Evolutionary conservation across 257 asterid genomes (phyloP), one percentile per base, ranked within the genome.

Genomic region (Lavandula angustifolia): DNA sequence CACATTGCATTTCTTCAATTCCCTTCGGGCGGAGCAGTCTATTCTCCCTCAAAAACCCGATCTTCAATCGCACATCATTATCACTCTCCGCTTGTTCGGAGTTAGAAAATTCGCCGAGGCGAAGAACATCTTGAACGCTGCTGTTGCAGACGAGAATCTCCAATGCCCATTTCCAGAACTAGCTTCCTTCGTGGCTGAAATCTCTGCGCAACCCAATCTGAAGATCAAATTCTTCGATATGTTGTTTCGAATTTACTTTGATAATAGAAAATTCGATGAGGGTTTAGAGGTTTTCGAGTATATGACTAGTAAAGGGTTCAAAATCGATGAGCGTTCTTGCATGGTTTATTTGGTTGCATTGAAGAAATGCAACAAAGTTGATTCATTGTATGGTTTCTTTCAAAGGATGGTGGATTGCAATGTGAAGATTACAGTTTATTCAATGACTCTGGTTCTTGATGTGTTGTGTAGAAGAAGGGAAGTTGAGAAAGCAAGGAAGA

Each of bases 271-370:
- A 61, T 73, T 80, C 17, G 76, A 71, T 3, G 83, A 70, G 79
- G 82, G 67, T 42, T 59, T 80, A 62, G 80, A 68, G 78, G 76
- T 80, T 49, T 83, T 83, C 48, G 81, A 76, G 64, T 69, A 76
- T 38, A 80, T 83, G 84, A 75, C 72, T 62, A 69, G 41, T 13
- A 81, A 68, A 60, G 90, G 81, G 62, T 65, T 81, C 41, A 79
- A 34, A 46, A 79, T 90, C 35, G 97, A 87, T 53, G 92, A 87
- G 48, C 86, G 89, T 46, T 81, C 99, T 72, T 89, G 97, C 64
- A 84, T 84, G 92, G 92, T 80, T 69, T 85, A 77, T 71, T 75
- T 94, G 77, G 54, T 83, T 68, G 95, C 89, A 17, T 66, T 81
- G 63, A 94, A 84, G 82, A 84, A 66, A 63, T 54, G 69, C 70